Base-by-base conservation (phyloP, 176 grass and related monocot genomes). In the Tillandsia fasciculata region DNA sequence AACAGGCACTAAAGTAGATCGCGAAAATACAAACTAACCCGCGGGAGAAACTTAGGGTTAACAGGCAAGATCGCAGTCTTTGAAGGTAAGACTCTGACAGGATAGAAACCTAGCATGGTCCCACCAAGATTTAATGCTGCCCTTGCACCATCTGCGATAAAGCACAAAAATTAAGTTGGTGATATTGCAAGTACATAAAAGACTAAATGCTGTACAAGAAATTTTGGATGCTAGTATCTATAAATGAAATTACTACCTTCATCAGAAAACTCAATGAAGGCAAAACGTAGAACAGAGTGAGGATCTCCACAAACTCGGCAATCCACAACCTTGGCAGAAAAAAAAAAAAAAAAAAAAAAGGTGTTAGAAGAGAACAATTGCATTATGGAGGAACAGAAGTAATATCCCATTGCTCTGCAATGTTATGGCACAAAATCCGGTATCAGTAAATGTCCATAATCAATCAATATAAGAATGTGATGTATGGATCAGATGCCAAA, bases 251-350 rank as follows among this genome's bases (percentile, higher is more conserved):
- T 18, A 3, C 2, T 91, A 96, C 92, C 83, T 71, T 96, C 88
- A 69, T 96, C 80, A 82, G 85, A 84, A 88, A 96, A 96, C 66
- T 96, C 88, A 10, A 96, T 87, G 69, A 96, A 96, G 13, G 92
- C 92, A 82, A 96, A 96, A 53, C 88, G 92, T 63, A 96, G 76
- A 80, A 91, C 79, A 26, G 83, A 96, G 69, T 83, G 88, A 2
- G 92, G 92, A 13, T 96, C 92, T 42, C 92, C 92, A 80, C 88
- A 96, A 73, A 96, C 85, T 73, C 88, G 87, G 26, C 92, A 96
- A 84, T 96, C 92, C 58, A 96, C 83, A 57, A 96, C 92, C 92
- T 96, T 42, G 33, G 4, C 4, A 42, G 33, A 3, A 69, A 50
- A 83, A 4, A 48, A 11, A 13, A 20, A 26, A 13, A 20, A 20